phyloP scores from a whole-genome alignment of 1,284 basidiomycete genomes.

The Fomes fomentarius region DNA sequence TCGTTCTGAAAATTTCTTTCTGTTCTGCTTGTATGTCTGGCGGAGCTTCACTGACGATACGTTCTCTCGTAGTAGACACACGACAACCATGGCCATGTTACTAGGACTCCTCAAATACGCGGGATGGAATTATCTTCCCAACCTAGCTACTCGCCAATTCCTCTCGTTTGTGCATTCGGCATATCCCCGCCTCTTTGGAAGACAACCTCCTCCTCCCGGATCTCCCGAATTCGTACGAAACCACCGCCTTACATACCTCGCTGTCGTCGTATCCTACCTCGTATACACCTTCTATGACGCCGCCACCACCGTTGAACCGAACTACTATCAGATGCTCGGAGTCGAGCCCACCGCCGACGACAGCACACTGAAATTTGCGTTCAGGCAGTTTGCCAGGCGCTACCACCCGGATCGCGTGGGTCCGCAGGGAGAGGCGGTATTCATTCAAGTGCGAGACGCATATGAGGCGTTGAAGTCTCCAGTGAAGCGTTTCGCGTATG shows the following conservation, averaged over 20 bases:
- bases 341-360: slow-evolving; percentile 67
- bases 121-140: slow-evolving; percentile 52
- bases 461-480: slow-evolving; percentile 85
- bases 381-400: slow-evolving; percentile 71
- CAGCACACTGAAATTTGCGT: slow-evolving; percentile 68
- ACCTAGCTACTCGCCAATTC: slow-evolving; percentile 41
- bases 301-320: slow-evolving; percentile 57
- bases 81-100: slow-evolving; percentile 6
- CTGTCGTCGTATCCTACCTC: slow-evolving; percentile 72
- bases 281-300: slow-evolving; percentile 64
- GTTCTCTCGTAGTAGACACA: not conserved
- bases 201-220: slow-evolving; percentile 43
- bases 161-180: slow-evolving; percentile 44
- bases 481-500: slow-evolving; percentile 83
- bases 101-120: slow-evolving; percentile 33
- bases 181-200: slow-evolving; percentile 31
- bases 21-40: not conserved
- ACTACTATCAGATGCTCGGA: slow-evolving; percentile 79
- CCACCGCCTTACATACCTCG: slow-evolving; percentile 65
- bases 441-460: slow-evolving; percentile 75
- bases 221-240: slow-evolving; percentile 52
- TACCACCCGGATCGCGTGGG: slow-evolving; percentile 85
- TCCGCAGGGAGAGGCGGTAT: slow-evolving; percentile 60
- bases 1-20: slow-evolving; percentile 31
- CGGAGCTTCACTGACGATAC: not conserved